These are phyloP conservation scores for Herpetospermum pedunculosum DNA, from an alignment of 306 rosid species.

Conservation along the genomic window DNA sequence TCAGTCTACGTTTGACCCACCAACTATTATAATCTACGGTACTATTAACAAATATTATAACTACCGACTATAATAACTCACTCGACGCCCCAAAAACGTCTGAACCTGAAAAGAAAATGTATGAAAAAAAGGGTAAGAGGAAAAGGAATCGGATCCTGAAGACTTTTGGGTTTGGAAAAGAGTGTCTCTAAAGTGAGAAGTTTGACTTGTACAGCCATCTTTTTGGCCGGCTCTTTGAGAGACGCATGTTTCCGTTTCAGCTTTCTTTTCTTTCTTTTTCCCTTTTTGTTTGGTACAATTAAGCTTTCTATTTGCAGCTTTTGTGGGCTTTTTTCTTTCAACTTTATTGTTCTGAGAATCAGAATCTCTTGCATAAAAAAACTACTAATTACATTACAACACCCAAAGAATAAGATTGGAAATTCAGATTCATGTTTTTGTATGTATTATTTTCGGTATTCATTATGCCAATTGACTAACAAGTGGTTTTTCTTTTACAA, in stretches of 20 bases:
- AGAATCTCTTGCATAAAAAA: conserved; percentile 12
- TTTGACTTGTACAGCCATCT: neutral
- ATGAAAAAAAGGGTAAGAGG: neutral
- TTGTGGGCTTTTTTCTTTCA: conserved; percentile 6
- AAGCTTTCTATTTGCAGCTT: neutral
- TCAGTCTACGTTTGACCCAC: too few relatives aligned
- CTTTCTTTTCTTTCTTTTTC: neutral
- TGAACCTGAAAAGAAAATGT: too few relatives aligned
- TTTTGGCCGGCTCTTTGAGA: neutral
- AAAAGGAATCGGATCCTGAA: neutral
- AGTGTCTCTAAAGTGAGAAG: neutral
- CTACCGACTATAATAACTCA: too few relatives aligned
- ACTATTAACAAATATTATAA: too few relatives aligned
- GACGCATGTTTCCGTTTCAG: conserved; percentile 8
- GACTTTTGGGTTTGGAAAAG: neutral
- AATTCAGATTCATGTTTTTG: too few relatives aligned
- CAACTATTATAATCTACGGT: too few relatives aligned
- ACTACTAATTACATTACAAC: too few relatives aligned
- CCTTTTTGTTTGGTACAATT: neutral
- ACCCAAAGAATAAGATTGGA: neutral
- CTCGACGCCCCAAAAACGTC: too few relatives aligned
- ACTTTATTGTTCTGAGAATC: conserved; percentile 18
- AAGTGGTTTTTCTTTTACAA: too few relatives aligned
- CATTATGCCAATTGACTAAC: too few relatives aligned
- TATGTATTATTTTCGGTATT: too few relatives aligned